Conservation (phyloP, 495 filamentous ascomycete genomes). For the Penicillium angulare region DNA sequence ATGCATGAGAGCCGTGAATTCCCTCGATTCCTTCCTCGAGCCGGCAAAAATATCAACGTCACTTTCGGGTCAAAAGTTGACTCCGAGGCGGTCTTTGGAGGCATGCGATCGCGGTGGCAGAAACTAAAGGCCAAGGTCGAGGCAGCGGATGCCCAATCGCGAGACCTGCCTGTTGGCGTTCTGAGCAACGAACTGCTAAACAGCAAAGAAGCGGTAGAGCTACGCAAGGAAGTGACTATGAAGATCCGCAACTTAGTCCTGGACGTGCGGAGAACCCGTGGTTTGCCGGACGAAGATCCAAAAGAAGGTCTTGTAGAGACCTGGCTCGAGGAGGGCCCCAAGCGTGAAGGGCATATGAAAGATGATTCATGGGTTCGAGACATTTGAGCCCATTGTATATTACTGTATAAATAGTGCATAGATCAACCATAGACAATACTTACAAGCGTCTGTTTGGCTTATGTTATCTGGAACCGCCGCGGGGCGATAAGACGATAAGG, state of each 20-base stretch:
- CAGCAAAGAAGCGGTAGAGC: constrained; percentile 67
- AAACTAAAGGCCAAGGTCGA: constrained; percentile 52
- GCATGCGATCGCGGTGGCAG: constrained; percentile 67
- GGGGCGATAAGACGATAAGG: not conserved
- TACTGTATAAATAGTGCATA: constrained; percentile 4
- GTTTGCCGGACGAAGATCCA: constrained; percentile 76
- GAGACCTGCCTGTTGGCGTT: constrained; percentile 53
- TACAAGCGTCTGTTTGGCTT: no score
- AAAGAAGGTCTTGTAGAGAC: constrained; percentile 64
- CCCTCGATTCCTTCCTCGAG: constrained; percentile 79
- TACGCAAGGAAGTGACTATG: constrained; percentile 80
- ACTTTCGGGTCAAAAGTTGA: constrained; percentile 63
- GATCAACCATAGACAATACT: not conserved
- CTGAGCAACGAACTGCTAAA: constrained; percentile 68
- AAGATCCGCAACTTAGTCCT: constrained; percentile 76
- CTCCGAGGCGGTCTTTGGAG: constrained; percentile 53
- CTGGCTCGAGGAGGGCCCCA: constrained; percentile 54
- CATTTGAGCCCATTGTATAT: constrained; percentile 32
- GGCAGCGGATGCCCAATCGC: constrained; percentile 27
- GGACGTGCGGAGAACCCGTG: constrained; percentile 66
- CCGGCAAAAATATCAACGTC: constrained; percentile 67
- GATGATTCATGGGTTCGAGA: constrained; percentile 67
- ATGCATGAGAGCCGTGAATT: constrained; percentile 79
- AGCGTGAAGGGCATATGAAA: constrained; percentile 57
- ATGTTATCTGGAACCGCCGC: no score